phyloP scores from a whole-genome alignment of 495 filamentous ascomycete species.

The Tetracladium setigerum region DNA sequence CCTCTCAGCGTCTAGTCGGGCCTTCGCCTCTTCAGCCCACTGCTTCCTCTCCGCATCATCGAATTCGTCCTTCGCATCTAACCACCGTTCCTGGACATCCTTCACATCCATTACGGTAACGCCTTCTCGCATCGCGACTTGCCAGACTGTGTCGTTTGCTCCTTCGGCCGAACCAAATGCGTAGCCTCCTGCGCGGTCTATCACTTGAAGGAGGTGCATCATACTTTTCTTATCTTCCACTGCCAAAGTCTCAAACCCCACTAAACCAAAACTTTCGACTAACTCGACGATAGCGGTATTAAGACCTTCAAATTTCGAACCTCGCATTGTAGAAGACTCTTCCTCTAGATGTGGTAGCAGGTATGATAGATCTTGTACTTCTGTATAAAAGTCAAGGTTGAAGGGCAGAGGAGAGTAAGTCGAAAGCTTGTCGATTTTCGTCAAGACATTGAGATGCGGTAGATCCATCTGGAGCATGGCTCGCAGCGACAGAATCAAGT shows the following conservation, averaged over 20 bases:
- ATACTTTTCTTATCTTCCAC: constrained; percentile 95
- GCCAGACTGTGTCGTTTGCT: constrained; percentile 90
- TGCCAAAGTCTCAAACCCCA: constrained; percentile 86
- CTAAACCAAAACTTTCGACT: constrained; percentile 80
- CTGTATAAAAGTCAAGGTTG: constrained; percentile 93
- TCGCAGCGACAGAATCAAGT: constrained; percentile 82
- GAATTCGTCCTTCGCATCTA: constrained; percentile 81
- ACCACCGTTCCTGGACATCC: constrained; percentile 92
- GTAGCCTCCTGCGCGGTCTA: constrained; percentile 89
- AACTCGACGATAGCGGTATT: constrained; percentile 83
- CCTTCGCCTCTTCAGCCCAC: constrained; percentile 50
- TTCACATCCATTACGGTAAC: constrained; percentile 67
- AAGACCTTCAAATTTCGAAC: constrained; percentile 68
- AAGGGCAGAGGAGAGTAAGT: constrained; percentile 78
- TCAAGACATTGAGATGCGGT: constrained; percentile 89
- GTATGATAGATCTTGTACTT: constrained; percentile 88
- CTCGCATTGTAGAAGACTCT: constrained; percentile 44
- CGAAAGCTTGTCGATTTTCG: constrained; percentile 87
- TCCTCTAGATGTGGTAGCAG: constrained; percentile 70
- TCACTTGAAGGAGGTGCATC: constrained; percentile 78
- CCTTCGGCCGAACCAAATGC: constrained; percentile 88
- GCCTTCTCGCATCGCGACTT: constrained; percentile 86
- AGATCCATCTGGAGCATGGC: constrained; percentile 98
- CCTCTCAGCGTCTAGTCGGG: constrained; percentile 25
- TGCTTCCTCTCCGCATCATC: constrained; percentile 71